These are phyloP conservation scores for Blastocystis sp. DNA, from an alignment of 352 stramenopile species.

Conservation along the genomic window DNA sequence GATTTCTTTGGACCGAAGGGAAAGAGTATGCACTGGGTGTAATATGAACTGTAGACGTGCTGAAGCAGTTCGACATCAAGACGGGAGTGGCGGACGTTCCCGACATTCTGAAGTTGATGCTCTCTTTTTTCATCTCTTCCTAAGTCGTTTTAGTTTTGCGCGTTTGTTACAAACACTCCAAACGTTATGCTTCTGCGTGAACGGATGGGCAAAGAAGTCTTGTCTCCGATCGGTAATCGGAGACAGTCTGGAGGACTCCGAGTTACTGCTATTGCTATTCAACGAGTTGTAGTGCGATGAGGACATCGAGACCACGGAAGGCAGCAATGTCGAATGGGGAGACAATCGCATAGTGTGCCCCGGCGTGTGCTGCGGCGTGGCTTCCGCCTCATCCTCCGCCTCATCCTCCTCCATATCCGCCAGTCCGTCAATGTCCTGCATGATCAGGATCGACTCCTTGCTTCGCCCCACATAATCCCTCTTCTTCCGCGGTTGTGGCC, in stretches of 20 bases:
- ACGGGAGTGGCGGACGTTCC: slow-evolving; percentile 48
- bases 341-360: not conserved
- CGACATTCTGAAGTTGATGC: slow-evolving; percentile 64
- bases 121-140: slow-evolving; percentile 22
- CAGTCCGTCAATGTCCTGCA: slow-evolving; percentile 43
- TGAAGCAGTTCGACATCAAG: slow-evolving; percentile 65
- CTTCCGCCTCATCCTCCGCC: not conserved
- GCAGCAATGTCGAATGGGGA: slow-evolving; percentile 5
- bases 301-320: not conserved
- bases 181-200: not conserved
- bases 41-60: slow-evolving; percentile 29
- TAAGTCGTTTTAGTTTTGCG: slow-evolving; percentile 34
- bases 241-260: not conserved
- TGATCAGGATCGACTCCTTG: slow-evolving; percentile 67
- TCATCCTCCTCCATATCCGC: not conserved
- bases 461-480: slow-evolving; percentile 36
- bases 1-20: slow-evolving; percentile 18
- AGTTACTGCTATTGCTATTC: not conserved
- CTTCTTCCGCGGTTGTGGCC: not conserved
- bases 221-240: not conserved
- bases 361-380: not conserved
- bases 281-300: not conserved
- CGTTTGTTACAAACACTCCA: slow-evolving; percentile 26
- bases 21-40: slow-evolving; percentile 26
- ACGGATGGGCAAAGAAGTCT: not conserved